Evolutionary conservation across 2,329 filamentous ascomycete species (phyloP), one percentile per base, ranked within the genome.

Genomic region (Nectriaceae sp.): DNA sequence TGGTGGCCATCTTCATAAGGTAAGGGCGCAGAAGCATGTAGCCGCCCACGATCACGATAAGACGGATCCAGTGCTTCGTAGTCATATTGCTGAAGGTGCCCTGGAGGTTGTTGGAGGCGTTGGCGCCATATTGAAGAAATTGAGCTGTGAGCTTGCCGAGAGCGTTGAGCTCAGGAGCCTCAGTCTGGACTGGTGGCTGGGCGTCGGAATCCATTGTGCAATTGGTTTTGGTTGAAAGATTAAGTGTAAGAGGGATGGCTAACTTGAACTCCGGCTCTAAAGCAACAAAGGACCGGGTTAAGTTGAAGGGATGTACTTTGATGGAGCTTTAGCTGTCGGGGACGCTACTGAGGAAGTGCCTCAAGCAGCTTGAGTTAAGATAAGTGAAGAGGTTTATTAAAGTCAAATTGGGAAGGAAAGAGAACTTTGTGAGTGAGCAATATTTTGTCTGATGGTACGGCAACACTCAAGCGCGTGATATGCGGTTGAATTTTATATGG

Each of bases 1-100:
- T 82, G 51, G 78, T 82, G 59, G 83, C 84, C 31, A 83, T 69
- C 63, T 86, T 87, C 62, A 92, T 77, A 43, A 92, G 68, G 66
- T 90, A 90, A 0, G 89, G 89, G 1, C 90, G 84, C 20, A 90
- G 62, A 44, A 94, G 78, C 55, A 85, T 65, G 73, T 93, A 95
- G 46, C 82, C 85, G 61, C 89, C 82, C 18, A 90, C 80, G 52
- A 90, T 80, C 56, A 84, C 77, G 57, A 90, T 70, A 49, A 94
- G 77, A 40, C 89, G 87, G 60, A 94, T 77, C 75, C 78, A 84
- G 36, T 77, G 72, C 57, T 82, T 70, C 11, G 67, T 61, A 2
- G 75, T 72, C 74, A 85, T 77, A 52, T 69, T 71, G 53, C 70
- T 68, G 54, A 85, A 74, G 20, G 76, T 73, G 24, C 70, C 62